A percentile compares a stretch with the other conserved stretches of the same genome.
These are phyloP conservation scores for Tetraselmis striata DNA, from an alignment of 139 green algal species.

Conservation along the genomic window DNA sequence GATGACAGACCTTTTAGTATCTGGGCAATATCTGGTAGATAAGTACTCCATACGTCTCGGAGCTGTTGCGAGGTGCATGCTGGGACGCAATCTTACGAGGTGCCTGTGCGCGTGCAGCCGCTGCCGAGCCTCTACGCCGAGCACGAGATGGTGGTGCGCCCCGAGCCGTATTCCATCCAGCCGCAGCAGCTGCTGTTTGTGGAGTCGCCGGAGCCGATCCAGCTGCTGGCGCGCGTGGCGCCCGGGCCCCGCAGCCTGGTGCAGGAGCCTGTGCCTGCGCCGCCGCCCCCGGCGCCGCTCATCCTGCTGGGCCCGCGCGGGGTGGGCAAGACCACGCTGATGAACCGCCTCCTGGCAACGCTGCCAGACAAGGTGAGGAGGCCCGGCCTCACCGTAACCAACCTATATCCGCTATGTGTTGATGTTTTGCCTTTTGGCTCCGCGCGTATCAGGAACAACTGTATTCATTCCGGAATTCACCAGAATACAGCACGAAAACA, in stretches of 20 bases:
- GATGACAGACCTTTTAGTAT: too few species aligned
- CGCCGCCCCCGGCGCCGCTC: not conserved
- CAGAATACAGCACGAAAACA: too few species aligned
- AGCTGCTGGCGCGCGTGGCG: slow-evolving; percentile 36
- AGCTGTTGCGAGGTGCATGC: too few species aligned
- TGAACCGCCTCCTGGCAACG: not conserved
- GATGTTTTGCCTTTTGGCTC: too few species aligned
- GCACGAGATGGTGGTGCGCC: slow-evolving; percentile 8
- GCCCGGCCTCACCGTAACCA: not conserved
- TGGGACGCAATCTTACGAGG: too few species aligned
- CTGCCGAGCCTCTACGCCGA: not conserved
- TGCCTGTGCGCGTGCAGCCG: not conserved
- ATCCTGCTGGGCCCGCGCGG: not conserved
- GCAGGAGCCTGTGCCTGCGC: not conserved
- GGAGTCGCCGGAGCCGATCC: slow-evolving; percentile 47
- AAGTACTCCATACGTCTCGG: too few species aligned
- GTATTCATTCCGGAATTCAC: too few species aligned
- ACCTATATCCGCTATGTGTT: too few species aligned
- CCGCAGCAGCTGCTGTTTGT: slow-evolving; percentile 44
- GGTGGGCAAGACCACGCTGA: not conserved
- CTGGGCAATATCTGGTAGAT: too few species aligned
- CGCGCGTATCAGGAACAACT: too few species aligned
- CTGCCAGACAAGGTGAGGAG: not conserved
- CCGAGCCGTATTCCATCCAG: slow-evolving; percentile 31
- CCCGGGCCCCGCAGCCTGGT: slow-evolving; percentile 24